Percentiles rank a stretch among this genome's conserved stretches.
Evolutionary conservation across 495 filamentous ascomycete genomes (phyloP).

Genomic region (Lasiosphaeria ovina): DNA sequence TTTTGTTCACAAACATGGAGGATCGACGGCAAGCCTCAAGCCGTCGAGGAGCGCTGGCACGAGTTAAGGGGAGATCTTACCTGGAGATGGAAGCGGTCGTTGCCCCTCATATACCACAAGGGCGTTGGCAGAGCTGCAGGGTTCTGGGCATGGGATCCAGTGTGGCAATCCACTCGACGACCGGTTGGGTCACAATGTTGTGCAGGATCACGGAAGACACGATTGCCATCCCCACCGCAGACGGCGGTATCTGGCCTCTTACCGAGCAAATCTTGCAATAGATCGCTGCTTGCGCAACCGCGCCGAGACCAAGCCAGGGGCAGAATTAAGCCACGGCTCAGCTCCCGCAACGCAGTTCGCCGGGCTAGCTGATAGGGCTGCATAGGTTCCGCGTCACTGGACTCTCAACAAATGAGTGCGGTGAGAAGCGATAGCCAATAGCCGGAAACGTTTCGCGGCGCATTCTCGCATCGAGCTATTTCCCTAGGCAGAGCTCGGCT

Average conservation of each 20-base stretch:
- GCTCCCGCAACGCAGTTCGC: constrained; percentile 5
- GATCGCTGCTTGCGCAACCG: constrained; percentile 2
- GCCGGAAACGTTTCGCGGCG: not conserved
- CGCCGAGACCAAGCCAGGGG: not conserved
- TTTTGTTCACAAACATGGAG: not conserved
- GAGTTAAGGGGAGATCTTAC: not conserved
- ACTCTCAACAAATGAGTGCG: constrained; percentile 12
- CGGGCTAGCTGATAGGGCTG: constrained; percentile 28
- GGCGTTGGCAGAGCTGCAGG: not conserved
- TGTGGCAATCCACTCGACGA: not conserved
- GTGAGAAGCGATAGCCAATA: constrained; percentile 8
- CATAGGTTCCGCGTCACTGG: constrained; percentile 21
- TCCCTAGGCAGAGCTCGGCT: not conserved
- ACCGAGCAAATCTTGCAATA: not conserved
- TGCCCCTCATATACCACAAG: not conserved
- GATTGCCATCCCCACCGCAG: not conserved
- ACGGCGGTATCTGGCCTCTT: not conserved
- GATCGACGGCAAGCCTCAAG: constrained; percentile 12
- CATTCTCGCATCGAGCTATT: not conserved
- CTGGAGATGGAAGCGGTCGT: not conserved
- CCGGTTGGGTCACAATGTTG: not conserved
- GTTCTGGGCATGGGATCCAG: constrained; percentile 1
- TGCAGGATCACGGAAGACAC: not conserved
- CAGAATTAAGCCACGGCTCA: not conserved
- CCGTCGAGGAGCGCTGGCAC: not conserved